These are phyloP conservation scores for Apiotrichum gamsii DNA, from an alignment of 1,284 basidiomycete genomes.

Conservation along the genomic window DNA sequence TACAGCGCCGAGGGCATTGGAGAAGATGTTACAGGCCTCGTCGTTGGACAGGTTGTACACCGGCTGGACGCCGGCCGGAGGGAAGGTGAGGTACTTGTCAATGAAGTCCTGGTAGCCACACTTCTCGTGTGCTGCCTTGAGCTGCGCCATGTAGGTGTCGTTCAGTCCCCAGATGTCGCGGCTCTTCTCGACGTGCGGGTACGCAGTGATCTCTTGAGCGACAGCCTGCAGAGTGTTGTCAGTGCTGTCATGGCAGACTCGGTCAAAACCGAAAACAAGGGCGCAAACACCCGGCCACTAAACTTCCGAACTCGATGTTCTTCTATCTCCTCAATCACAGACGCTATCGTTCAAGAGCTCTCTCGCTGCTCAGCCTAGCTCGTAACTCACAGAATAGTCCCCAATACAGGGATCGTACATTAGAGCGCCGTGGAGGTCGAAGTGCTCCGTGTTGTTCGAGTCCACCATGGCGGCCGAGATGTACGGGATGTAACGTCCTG, in stretches of 20 bases:
- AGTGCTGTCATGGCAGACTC: no score
- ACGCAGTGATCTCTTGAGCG: conserved; percentile 60
- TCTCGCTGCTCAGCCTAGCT: no score
- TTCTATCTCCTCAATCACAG: no score
- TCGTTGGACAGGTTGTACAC: conserved; percentile 38
- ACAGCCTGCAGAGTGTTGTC: conserved; percentile 59
- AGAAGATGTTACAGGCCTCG: conserved; percentile 61
- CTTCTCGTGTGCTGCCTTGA: conserved; percentile 53
- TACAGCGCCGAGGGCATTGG: conserved; percentile 57
- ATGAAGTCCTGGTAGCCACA: conserved; percentile 63
- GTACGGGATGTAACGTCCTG: conserved; percentile 47
- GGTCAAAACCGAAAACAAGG: no score
- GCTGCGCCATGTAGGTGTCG: conserved; percentile 56
- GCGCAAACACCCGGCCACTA: no score
- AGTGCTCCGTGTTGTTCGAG: conserved; percentile 19
- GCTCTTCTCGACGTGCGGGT: conserved; percentile 10
- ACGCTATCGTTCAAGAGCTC: no score
- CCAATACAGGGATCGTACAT: conserved; percentile 29
- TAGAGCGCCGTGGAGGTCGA: conserved; percentile 16
- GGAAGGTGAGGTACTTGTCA: conserved; percentile 57
- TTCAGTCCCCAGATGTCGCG: conserved; percentile 19
- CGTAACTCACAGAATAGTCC: conserved; percentile 44
- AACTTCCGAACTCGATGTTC: no score
- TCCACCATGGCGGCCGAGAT: conserved; percentile 36
- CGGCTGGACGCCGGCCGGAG: conserved; percentile 52